Evolutionary conservation across 306 rosid genomes (phyloP), one percentile per base, ranked within the genome.

Genomic region (Delonix regia): DNA sequence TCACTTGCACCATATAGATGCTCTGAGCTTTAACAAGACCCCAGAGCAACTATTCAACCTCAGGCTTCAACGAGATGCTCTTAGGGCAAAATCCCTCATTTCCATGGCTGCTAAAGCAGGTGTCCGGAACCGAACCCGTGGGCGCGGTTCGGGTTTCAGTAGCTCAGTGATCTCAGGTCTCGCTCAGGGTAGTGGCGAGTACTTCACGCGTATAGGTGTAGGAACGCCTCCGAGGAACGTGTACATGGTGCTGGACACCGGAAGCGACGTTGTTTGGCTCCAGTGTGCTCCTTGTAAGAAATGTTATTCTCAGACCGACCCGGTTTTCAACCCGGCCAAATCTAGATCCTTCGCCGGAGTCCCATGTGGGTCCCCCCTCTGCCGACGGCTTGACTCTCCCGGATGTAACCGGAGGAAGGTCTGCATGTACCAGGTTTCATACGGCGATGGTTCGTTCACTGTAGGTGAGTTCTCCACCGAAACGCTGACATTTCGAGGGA

Each of bases 241-340:
- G 1, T 95, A 85, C 86, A 87, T 95, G 98, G 98, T 95, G 5
- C 74, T 95, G 6, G 99, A 95, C 70, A 95, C 98, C 0, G 98
- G 99, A 47, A 91, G 97, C 64, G 99, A 95, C 86, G 77, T 95
- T 57, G 94, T 95, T 47, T 92, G 98, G 99, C 84, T 95, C 41
- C 98, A 95, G 75, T 92, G 99, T 15, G 89, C 96, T 6, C 99
- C 98, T 0, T 95, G 99, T 57, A 83, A 80, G 18, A 90, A 82
- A 34, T 95, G 99, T 87, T 95, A 95, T 79, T 3, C 95, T 5
- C 94, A 95, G 49, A 22, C 90, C 64, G 99, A 92, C 79, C 99
- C 94, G 0, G 76, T 92, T 3, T 95, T 92, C 67, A 84, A 95
- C 72, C 99, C 99, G 7, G 16, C 19, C 0, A 95, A 91, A 57